A percentile compares a stretch with the other conserved stretches of the same genome.
Conservation (phyloP, 2,329 filamentous ascomycete genomes). For the Cordyceps militaris region DNA sequence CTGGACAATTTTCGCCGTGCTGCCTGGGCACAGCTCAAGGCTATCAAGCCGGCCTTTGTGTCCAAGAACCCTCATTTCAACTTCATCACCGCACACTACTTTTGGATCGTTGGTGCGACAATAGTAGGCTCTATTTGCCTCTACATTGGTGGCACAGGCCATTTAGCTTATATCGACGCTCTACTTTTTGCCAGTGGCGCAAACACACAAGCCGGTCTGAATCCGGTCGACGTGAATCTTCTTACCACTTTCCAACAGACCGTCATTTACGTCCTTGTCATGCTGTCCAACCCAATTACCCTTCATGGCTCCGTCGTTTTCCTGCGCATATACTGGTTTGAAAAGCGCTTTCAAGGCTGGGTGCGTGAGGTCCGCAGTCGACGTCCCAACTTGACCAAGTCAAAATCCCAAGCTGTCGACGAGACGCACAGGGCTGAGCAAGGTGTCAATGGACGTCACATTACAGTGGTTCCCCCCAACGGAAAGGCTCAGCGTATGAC, state of each 20-base stretch:
- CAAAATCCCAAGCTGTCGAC: conserved; percentile 43
- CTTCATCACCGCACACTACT: conserved; percentile 77
- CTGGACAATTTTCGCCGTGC: conserved; percentile 27
- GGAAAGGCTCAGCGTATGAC: conserved; percentile 49
- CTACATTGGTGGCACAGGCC: conserved; percentile 50
- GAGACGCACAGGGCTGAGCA: conserved; percentile 46
- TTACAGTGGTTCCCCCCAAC: conserved; percentile 56
- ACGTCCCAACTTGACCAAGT: conserved; percentile 56
- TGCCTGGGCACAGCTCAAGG: conserved; percentile 37
- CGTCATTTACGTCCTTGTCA: conserved; percentile 62
- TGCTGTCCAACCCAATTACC: conserved; percentile 75
- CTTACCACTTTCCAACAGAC: conserved; percentile 68
- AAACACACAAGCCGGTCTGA: conserved; percentile 88
- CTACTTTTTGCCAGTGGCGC: conserved; percentile 81
- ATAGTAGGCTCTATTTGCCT: conserved; percentile 72
- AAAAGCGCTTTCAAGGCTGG: conserved; percentile 85
- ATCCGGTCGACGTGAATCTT: conserved; percentile 64
- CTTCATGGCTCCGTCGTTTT: conserved; percentile 85
- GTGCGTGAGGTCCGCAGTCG: conserved; percentile 63
- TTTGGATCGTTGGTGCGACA: conserved; percentile 69
- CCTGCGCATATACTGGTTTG: conserved; percentile 93
- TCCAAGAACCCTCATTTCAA: conserved; percentile 63
- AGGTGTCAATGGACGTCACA: conserved; percentile 59
- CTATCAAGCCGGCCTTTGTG: conserved; percentile 49
- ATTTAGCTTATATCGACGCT: conserved; percentile 74